A percentile compares a stretch with the other conserved stretches of the same genome.
Conservation (phyloP, 352 stramenopile species). For the Pythium insidiosum region DNA sequence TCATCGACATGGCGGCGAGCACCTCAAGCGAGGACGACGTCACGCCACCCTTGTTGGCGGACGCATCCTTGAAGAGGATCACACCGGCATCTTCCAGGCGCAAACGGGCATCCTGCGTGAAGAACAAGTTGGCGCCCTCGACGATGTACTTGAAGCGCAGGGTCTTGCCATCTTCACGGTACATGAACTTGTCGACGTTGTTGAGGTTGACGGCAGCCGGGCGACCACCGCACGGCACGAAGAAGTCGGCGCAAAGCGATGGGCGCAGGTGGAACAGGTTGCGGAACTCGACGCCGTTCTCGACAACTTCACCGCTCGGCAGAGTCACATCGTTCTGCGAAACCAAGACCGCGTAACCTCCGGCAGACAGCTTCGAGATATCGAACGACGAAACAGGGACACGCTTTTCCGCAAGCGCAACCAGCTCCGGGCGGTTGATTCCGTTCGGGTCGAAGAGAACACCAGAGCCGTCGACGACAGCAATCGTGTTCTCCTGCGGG, state of each 20-base stretch:
- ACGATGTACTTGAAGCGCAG: conserved; percentile 94
- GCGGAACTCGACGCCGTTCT: conserved; percentile 93
- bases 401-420: conserved; percentile 87
- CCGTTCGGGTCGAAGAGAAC: conserved; percentile 94
- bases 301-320: conserved; percentile 58
- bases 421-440: conserved; percentile 88
- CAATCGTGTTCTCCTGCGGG: conserved; percentile 92
- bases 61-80: conserved; percentile 96
- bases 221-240: conserved; percentile 94
- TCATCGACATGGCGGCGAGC: conserved; percentile 62
- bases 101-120: conserved; percentile 92
- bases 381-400: conserved; percentile 90
- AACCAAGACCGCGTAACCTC: conserved; percentile 62
- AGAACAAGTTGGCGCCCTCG: conserved; percentile 97
- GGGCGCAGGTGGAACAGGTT: conserved; percentile 96
- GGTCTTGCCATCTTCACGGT: conserved; percentile 51
- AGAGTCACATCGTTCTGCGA: conserved; percentile 70
- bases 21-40: conserved; percentile 77
- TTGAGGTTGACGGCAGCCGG: conserved; percentile 94
- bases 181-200: conserved; percentile 92
- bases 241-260: conserved; percentile 91
- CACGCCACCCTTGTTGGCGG: conserved; percentile 83
- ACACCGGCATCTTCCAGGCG: conserved; percentile 93
- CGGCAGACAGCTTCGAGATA: conserved; percentile 45
- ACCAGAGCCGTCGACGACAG: conserved; percentile 91